Evolutionary conservation across 345 rosid species (phyloP).

Genomic region (Lepidium africanum): DNA sequence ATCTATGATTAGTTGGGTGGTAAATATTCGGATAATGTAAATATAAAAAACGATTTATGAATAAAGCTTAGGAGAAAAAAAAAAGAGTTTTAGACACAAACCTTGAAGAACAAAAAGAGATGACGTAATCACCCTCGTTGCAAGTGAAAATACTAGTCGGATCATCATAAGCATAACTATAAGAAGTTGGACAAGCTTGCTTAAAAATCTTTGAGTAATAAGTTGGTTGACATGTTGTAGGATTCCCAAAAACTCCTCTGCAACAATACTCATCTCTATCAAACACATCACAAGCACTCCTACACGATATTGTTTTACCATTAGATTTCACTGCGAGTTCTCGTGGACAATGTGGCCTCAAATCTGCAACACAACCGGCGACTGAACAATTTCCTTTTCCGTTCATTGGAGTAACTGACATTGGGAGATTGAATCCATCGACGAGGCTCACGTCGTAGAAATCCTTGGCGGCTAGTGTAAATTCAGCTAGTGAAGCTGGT

Average conservation of each 20-base stretch:
- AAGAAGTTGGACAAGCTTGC: conserved; percentile 72
- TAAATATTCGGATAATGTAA: too few relatives aligned
- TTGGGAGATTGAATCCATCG: conserved; percentile 80
- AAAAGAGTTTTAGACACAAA: neutral
- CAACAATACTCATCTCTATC: conserved; percentile 86
- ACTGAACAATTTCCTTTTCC: conserved; percentile 61
- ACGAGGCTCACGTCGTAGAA: conserved; percentile 92
- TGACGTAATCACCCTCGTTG: conserved; percentile 54
- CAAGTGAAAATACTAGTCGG: conserved; percentile 75
- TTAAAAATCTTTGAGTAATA: conserved; percentile 73
- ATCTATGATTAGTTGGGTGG: too few relatives aligned
- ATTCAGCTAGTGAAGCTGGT: conserved; percentile 82
- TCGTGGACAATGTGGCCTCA: conserved; percentile 46
- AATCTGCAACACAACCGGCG: conserved; percentile 60
- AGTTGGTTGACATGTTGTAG: conserved; percentile 53
- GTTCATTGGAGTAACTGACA: conserved; percentile 49
- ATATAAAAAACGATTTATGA: neutral
- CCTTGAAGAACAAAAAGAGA: conserved; percentile 69
- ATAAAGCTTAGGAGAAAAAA: too few relatives aligned
- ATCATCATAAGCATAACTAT: conserved; percentile 89
- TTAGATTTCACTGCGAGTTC: conserved; percentile 51
- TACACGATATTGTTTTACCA: conserved; percentile 58
- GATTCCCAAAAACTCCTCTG: conserved; percentile 52
- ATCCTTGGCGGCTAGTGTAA: conserved; percentile 44
- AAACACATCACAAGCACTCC: conserved; percentile 93